Evolutionary conservation across 192 early-diverging fungal genomes (phyloP).

Genomic region (Coemansia sp.): DNA sequence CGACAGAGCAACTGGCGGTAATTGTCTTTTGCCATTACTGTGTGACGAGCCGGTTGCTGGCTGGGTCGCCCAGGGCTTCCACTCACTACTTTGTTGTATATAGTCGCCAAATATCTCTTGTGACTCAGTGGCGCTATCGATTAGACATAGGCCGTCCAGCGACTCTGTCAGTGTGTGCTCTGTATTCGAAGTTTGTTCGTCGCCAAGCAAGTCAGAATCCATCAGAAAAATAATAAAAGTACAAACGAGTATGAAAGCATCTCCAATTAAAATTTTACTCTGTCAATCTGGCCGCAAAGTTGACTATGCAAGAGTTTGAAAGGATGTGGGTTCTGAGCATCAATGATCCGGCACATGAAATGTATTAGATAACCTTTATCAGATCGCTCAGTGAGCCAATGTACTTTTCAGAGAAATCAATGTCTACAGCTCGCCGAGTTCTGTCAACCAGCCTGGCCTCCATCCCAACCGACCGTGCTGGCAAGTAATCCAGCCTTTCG

Average conservation of each 20-base stretch:
- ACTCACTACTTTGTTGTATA: neutral
- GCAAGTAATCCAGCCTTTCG: slow-evolving; percentile 36
- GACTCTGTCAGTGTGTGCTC: neutral
- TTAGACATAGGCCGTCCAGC: neutral
- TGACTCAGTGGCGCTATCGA: neutral
- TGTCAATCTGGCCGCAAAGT: too few species aligned
- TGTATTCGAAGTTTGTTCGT: neutral
- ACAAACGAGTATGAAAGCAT: neutral
- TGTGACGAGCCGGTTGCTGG: neutral
- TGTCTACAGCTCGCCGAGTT: neutral
- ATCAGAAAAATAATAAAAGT: neutral
- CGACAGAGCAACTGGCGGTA: neutral
- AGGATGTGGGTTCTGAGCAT: neutral
- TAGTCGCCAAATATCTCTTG: slow-evolving; percentile 37
- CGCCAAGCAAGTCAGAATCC: neutral
- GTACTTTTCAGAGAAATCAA: slow-evolving; percentile 10
- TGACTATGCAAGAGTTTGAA: neutral
- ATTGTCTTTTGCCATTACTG: neutral
- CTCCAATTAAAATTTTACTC: neutral
- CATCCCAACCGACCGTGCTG: slow-evolving; percentile 38
- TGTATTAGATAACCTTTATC: slow-evolving; percentile 6
- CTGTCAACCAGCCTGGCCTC: slow-evolving; percentile 37
- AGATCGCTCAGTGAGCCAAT: slow-evolving; percentile 17
- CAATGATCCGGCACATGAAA: too few species aligned
- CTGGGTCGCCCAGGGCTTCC: neutral